Evolutionary conservation across 805 yeast species (phyloP).

Genomic region (Monosporozyma unispora): DNA sequence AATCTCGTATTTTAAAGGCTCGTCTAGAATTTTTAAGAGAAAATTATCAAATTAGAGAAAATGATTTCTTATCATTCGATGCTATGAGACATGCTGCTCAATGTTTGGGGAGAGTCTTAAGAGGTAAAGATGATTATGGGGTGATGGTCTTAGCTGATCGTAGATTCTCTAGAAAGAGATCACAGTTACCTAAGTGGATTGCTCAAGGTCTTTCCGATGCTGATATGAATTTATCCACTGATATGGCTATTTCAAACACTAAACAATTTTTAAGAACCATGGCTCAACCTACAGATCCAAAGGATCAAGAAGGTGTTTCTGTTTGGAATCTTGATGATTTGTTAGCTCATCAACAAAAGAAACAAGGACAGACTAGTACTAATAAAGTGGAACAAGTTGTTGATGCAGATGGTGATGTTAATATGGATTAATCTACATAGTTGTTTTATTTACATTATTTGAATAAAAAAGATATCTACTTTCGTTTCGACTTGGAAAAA

Average conservation of each 20-base stretch:
- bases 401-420: constrained; percentile 21
- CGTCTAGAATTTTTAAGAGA: constrained; percentile 88
- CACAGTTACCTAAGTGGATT: constrained; percentile 94
- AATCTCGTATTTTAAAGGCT: constrained; percentile 90
- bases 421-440: constrained; percentile 7
- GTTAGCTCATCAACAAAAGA: constrained; percentile 39
- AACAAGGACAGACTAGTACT: constrained; percentile 1
- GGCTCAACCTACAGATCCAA: constrained; percentile 88
- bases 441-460: too few relatives aligned
- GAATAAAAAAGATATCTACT: too few relatives aligned
- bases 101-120: constrained; percentile 89
- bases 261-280: constrained; percentile 83
- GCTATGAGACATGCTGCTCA: constrained; percentile 99
- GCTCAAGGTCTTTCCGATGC: constrained; percentile 88
- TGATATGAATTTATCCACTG: constrained; percentile 86
- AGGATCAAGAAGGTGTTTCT: constrained; percentile 88
- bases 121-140: constrained; percentile 98
- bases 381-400: neutral
- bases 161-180: constrained; percentile 76
- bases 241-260: constrained; percentile 94
- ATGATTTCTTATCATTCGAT: constrained; percentile 91
- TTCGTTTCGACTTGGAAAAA: too few relatives aligned
- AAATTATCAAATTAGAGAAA: constrained; percentile 84
- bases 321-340: constrained; percentile 82
- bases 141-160: constrained; percentile 97